Evolutionary conservation across 176 grass and related monocot species (phyloP).

Genomic region (Triticum timopheevii): DNA sequence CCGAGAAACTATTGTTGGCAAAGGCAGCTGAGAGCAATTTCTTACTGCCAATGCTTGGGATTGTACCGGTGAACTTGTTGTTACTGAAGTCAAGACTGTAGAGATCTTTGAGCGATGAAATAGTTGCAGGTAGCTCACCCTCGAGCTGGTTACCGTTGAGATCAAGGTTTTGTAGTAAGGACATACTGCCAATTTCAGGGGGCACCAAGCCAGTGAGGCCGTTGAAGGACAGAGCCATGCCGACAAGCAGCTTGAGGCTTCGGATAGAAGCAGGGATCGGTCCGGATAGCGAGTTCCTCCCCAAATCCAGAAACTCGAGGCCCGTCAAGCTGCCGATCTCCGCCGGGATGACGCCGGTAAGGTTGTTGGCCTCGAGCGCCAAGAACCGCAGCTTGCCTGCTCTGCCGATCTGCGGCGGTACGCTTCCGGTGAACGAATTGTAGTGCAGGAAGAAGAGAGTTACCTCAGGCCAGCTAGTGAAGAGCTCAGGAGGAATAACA

Average conservation of each 20-base stretch:
- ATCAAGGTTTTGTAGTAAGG: constrained; percentile 17
- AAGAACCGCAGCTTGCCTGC: constrained; percentile 15
- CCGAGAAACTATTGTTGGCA: neutral
- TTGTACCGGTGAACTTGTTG: constrained; percentile 27
- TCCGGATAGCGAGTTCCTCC: constrained; percentile 25
- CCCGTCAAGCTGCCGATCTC: constrained; percentile 12
- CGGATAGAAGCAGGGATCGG: neutral
- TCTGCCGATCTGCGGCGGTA: constrained; percentile 5
- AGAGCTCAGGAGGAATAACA: constrained; percentile 6
- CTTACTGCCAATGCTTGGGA: constrained; percentile 12
- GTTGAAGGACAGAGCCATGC: constrained; percentile 33
- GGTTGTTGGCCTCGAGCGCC: constrained; percentile 28
- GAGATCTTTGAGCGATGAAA: constrained; percentile 27
- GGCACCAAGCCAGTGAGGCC: constrained; percentile 48
- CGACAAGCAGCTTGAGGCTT: neutral
- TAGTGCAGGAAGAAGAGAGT: constrained; percentile 30
- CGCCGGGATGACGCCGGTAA: constrained; percentile 22
- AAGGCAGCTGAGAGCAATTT: constrained; percentile 2
- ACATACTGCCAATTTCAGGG: constrained; percentile 35
- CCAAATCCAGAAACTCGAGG: constrained; percentile 33
- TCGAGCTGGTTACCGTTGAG: constrained; percentile 45
- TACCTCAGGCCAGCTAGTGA: constrained; percentile 10
- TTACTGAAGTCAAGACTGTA: neutral
- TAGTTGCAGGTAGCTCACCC: constrained; percentile 38
- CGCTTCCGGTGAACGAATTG: constrained; percentile 32